These are phyloP conservation scores for Phytopythium sindhum DNA, from an alignment of 352 stramenopile genomes.

Conservation along the genomic window DNA sequence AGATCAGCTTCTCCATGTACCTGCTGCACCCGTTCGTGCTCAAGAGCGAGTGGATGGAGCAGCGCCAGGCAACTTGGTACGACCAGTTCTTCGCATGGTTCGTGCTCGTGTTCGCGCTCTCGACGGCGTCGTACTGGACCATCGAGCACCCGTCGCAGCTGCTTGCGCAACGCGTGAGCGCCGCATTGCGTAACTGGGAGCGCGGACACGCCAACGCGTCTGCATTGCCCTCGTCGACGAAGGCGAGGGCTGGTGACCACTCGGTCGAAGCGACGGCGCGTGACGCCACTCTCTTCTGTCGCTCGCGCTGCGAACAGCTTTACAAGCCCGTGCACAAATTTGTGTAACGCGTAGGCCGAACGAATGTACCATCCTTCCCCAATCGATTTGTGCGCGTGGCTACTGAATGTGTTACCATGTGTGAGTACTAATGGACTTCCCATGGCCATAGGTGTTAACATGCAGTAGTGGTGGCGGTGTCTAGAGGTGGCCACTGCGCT, in stretches of 20 bases:
- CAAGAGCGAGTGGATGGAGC: conserved; percentile 21
- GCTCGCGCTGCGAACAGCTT: not conserved
- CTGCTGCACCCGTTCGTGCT: conserved; percentile 41
- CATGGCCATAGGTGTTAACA: too few species aligned
- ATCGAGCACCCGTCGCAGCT: conserved; percentile 23
- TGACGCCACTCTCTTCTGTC: not conserved
- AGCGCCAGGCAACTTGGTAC: conserved; percentile 25
- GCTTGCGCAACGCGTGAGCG: conserved; percentile 10
- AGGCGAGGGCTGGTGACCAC: not conserved
- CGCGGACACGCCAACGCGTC: not conserved
- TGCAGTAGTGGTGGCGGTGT: too few species aligned
- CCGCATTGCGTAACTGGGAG: not conserved
- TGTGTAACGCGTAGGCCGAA: not conserved
- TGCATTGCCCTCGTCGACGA: not conserved
- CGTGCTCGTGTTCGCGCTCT: conserved; percentile 23
- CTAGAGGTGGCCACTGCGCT: too few species aligned
- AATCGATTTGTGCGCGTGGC: too few species aligned
- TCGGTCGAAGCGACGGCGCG: not conserved
- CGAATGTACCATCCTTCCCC: not conserved
- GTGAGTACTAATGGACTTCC: too few species aligned
- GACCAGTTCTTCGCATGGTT: conserved; percentile 31
- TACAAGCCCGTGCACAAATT: conserved; percentile 1
- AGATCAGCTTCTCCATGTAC: conserved; percentile 51
- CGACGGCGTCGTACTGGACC: conserved; percentile 29
- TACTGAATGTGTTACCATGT: too few species aligned